These are phyloP conservation scores for Boletus bicolor DNA, from an alignment of 768 basidiomycete genomes.

Conservation along the genomic window DNA sequence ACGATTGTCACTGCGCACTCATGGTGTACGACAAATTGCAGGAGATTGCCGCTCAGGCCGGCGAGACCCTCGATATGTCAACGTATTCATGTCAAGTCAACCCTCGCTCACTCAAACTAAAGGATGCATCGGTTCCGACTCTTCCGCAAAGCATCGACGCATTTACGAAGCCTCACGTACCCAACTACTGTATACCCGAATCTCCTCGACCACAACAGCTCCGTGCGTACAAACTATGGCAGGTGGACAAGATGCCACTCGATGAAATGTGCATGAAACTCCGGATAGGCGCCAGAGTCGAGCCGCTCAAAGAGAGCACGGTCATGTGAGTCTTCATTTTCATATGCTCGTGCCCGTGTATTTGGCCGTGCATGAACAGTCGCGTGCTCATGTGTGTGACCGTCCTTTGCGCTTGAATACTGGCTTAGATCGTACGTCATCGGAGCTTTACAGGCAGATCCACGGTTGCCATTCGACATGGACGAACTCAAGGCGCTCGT, in stretches of 20 bases:
- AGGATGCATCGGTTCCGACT: neutral
- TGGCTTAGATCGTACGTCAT: slow-evolving; percentile 41
- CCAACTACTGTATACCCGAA: slow-evolving; percentile 25
- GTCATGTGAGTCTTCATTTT: slow-evolving; percentile 39
- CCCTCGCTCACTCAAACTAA: slow-evolving; percentile 4
- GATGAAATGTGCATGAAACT: slow-evolving; percentile 39
- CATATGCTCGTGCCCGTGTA: neutral
- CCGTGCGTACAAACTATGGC: slow-evolving; percentile 47
- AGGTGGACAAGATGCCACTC: slow-evolving; percentile 33
- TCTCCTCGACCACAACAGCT: slow-evolving; percentile 37
- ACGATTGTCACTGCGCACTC: slow-evolving; percentile 48
- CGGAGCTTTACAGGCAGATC: slow-evolving; percentile 39
- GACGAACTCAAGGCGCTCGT: slow-evolving; percentile 35
- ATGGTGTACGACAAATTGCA: slow-evolving; percentile 41
- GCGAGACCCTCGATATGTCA: slow-evolving; percentile 15
- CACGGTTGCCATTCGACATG: slow-evolving; percentile 36
- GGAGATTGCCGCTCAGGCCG: slow-evolving; percentile 27
- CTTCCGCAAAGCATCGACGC: neutral
- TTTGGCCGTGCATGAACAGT: neutral
- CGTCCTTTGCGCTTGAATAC: neutral
- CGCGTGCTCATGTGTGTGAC: neutral
- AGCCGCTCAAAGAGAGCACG: slow-evolving; percentile 44
- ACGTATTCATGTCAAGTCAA: slow-evolving; percentile 30
- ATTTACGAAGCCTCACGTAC: slow-evolving; percentile 3
- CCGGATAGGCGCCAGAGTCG: slow-evolving; percentile 27